Percentiles rank a stretch among this genome's conserved stretches.
Evolutionary conservation across 2,329 filamentous ascomycete genomes (phyloP).

Genomic region (Colletotrichum neosansevieriae): DNA sequence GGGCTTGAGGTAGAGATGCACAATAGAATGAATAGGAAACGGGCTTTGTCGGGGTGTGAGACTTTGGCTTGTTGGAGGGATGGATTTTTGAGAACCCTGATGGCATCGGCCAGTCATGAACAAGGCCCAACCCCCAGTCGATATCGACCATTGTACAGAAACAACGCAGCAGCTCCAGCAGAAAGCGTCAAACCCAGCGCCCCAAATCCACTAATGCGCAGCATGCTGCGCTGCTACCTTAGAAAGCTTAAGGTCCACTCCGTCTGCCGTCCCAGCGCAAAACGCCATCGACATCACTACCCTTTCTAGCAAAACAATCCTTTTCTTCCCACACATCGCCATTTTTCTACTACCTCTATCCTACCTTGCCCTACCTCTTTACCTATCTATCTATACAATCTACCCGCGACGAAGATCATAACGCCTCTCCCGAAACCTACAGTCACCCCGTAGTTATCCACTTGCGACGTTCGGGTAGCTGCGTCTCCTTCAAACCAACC

Average conservation of each 20-base stretch:
- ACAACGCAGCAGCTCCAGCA: constrained; percentile 32
- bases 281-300: constrained; percentile 30
- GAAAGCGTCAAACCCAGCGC: constrained; percentile 23
- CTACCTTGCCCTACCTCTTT: constrained; percentile 4
- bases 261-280: constrained; percentile 18
- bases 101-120: constrained; percentile 16
- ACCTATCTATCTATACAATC: background rate
- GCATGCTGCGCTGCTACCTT: constrained; percentile 18
- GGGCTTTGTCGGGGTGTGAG: constrained; percentile 34
- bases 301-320: constrained; percentile 16
- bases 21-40: constrained; percentile 28
- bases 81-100: constrained; percentile 29
- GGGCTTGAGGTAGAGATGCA: constrained; percentile 12
- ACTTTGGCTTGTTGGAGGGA: background rate
- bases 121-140: constrained; percentile 21
- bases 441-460: background rate
- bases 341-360: no score
- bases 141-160: constrained; percentile 11
- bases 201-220: constrained; percentile 24
- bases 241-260: constrained; percentile 36
- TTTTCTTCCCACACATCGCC: background rate
- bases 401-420: constrained; percentile 7
- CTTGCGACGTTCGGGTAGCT: background rate
- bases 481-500: constrained; percentile 5
- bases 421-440: background rate